These are phyloP conservation scores for Blastocystis sp. DNA, from an alignment of 352 stramenopile genomes.

Conservation along the genomic window DNA sequence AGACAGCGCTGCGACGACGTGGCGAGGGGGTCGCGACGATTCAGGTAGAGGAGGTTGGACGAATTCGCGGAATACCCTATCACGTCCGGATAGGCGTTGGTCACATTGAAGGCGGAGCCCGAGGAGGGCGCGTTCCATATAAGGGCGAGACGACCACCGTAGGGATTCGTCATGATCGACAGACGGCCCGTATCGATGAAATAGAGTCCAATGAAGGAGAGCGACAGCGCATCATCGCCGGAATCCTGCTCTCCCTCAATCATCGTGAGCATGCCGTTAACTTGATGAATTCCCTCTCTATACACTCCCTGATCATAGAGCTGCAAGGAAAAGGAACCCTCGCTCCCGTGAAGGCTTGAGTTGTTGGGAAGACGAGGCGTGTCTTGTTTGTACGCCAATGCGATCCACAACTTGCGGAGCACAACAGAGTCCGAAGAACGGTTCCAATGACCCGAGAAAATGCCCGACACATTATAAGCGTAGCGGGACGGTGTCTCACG, in stretches of 20 bases:
- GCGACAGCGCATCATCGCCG: not conserved
- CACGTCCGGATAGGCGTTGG: constrained; percentile 4
- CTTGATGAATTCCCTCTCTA: not conserved
- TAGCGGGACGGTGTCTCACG: not conserved
- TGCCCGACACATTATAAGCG: constrained; percentile 44
- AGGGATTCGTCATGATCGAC: constrained; percentile 72
- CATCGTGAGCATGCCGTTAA: not conserved
- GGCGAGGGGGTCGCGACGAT: constrained; percentile 56
- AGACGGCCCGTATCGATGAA: constrained; percentile 67
- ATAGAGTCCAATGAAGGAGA: constrained; percentile 73
- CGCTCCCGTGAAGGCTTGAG: not conserved
- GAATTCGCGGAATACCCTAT: not conserved
- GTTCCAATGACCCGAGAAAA: not conserved
- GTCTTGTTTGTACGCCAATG: not conserved
- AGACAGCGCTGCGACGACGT: constrained; percentile 60
- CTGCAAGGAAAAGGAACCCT: constrained; percentile 5
- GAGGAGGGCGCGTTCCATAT: constrained; percentile 65
- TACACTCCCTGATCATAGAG: not conserved
- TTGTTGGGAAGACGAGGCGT: not conserved
- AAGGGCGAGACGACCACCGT: constrained; percentile 70
- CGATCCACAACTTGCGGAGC: not conserved
- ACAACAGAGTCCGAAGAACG: not conserved
- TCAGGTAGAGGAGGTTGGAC: constrained; percentile 47
- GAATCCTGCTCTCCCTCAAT: constrained; percentile 38
- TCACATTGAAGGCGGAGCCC: constrained; percentile 37